phyloP scores from a whole-genome alignment of 495 filamentous ascomycete species.

The Schizothecium vesticola region DNA sequence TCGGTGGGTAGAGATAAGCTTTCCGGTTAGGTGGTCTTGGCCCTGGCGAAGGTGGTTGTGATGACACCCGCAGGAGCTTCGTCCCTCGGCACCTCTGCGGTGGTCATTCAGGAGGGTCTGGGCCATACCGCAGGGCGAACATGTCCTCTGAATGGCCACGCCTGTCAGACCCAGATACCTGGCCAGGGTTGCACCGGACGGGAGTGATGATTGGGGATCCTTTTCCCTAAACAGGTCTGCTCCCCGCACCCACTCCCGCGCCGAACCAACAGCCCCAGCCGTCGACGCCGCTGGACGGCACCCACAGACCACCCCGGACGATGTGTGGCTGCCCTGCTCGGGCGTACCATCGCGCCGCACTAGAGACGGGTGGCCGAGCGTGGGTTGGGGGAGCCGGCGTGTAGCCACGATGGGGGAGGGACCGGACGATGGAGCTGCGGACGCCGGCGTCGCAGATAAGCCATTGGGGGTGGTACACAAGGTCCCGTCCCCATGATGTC shows the following conservation, averaged over 20 bases:
- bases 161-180: not conserved
- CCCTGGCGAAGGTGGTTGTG: not conserved
- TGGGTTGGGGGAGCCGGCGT: not conserved
- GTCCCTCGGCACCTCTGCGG: not conserved
- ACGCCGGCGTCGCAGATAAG: slow-evolving; percentile 8
- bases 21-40: not conserved
- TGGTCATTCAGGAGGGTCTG: not conserved
- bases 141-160: too few species aligned
- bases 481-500: slow-evolving; percentile 1
- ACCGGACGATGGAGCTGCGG: not conserved
- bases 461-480: slow-evolving; percentile 4
- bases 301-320: not conserved
- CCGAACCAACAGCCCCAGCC: not conserved
- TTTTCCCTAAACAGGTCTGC: slow-evolving; percentile 4
- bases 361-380: not conserved
- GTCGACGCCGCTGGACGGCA: not conserved
- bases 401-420: not conserved
- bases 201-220: slow-evolving; percentile 4
- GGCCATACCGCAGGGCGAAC: too few species aligned
- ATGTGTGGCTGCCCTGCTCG: not conserved
- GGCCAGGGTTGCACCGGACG: not conserved
- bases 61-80: not conserved
- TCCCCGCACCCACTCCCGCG: not conserved
- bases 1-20: not conserved
- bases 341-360: not conserved